Conservation (phyloP, 345 rosid species). For the Eucalyptus tenuipes region DNA sequence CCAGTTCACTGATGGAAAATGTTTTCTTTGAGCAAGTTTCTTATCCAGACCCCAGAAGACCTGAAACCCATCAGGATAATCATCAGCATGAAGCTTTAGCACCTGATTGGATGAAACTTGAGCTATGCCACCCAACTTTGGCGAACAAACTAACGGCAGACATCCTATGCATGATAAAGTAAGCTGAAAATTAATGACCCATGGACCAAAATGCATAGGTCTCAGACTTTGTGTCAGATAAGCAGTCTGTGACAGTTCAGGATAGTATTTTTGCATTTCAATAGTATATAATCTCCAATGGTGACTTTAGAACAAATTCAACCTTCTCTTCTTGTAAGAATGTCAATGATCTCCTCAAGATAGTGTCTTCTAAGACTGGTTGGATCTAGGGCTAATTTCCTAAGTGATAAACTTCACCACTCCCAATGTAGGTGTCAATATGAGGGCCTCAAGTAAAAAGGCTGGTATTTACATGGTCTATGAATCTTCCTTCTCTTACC, state of each 20-base stretch:
- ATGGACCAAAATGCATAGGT: neutral
- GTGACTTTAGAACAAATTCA: neutral
- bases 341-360: neutral
- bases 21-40: conserved; percentile 99
- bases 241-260: neutral
- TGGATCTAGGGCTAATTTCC: neutral
- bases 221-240: neutral
- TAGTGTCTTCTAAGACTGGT: neutral
- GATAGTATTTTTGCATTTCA: neutral
- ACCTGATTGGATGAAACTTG: neutral
- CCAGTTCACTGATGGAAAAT: conserved; percentile 99
- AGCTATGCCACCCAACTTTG: neutral
- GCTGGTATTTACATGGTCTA: neutral
- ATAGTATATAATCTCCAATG: neutral
- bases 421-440: neutral
- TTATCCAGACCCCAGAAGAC: conserved; percentile 99
- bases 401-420: neutral
- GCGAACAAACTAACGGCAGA: neutral
- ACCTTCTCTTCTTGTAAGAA: neutral
- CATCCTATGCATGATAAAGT: neutral
- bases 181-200: neutral
- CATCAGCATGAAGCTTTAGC: neutral
- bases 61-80: conserved; percentile 12
- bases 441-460: neutral
- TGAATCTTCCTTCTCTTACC: neutral